A percentile compares a stretch with the other conserved stretches of the same genome.
Conservation (phyloP, 164 flowering plant species). For the Amborella trichopoda region DNA sequence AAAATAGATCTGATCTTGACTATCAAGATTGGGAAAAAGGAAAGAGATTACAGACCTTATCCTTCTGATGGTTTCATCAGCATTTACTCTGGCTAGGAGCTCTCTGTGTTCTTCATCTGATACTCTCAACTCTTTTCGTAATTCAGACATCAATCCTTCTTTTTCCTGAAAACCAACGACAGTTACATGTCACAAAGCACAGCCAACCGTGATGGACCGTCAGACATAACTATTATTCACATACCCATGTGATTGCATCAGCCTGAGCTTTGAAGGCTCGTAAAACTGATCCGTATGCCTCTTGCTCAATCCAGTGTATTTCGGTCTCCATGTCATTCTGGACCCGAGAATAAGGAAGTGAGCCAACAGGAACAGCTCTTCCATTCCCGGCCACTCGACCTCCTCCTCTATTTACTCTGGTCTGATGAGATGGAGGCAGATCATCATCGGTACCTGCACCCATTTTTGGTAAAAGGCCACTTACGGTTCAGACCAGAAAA, state of each 20-base stretch:
- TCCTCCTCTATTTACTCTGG: slow-evolving; percentile 51
- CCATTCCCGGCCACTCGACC: slow-evolving; percentile 53
- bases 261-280: slow-evolving; percentile 97
- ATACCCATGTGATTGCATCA: slow-evolving; percentile 95
- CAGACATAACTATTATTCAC: background rate
- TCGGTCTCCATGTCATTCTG: slow-evolving; percentile 63
- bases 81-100: slow-evolving; percentile 58
- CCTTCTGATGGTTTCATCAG: slow-evolving; percentile 60
- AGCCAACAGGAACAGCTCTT: slow-evolving; percentile 42
- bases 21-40: too few species aligned
- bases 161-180: slow-evolving; percentile 82
- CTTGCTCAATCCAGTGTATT: slow-evolving; percentile 80
- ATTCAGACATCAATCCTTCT: slow-evolving; percentile 82
- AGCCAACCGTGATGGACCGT: background rate
- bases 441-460: slow-evolving; percentile 65
- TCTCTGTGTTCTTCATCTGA: slow-evolving; percentile 90
- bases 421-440: slow-evolving; percentile 77
- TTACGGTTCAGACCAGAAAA: too few species aligned
- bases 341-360: slow-evolving; percentile 26
- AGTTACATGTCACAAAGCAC: slow-evolving; percentile 7
- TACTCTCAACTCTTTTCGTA: slow-evolving; percentile 80
- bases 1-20: too few species aligned
- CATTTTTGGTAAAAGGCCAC: slow-evolving; percentile 2
- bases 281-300: slow-evolving; percentile 74
- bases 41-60: too few species aligned